Evolutionary conservation across 371 early-diverging fungal genomes (phyloP).

Genomic region (Lichtheimia corymbifera): DNA sequence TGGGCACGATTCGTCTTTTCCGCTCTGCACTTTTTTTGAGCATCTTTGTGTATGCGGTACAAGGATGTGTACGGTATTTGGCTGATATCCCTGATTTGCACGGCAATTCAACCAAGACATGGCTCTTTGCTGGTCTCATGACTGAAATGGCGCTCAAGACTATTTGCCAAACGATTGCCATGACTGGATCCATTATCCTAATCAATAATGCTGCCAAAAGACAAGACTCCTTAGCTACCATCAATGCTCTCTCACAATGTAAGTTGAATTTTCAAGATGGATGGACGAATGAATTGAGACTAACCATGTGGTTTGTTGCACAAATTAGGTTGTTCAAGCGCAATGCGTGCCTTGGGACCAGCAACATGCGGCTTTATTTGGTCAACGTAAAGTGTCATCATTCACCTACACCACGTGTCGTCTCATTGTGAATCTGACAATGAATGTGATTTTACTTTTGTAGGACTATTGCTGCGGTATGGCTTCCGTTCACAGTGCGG

Average conservation of each 20-base stretch:
- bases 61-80: conserved; percentile 34
- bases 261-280: conserved; percentile 6
- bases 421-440: background rate
- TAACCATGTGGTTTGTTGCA: no score
- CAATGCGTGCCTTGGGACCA: conserved; percentile 44
- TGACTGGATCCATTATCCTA: conserved; percentile 33
- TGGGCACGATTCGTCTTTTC: conserved; percentile 54
- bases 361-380: conserved; percentile 43
- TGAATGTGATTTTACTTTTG: background rate
- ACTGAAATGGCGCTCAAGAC: conserved; percentile 31
- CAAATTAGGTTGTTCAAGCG: conserved; percentile 37
- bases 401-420: background rate
- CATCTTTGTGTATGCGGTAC: conserved; percentile 43
- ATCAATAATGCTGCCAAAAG: conserved; percentile 38
- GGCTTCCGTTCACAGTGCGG: conserved; percentile 17
- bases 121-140: conserved; percentile 20
- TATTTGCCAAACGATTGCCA: conserved; percentile 31
- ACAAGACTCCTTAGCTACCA: conserved; percentile 31
- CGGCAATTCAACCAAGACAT: background rate
- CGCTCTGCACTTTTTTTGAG: conserved; percentile 38
- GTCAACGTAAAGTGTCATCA: conserved; percentile 30
- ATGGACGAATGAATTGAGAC: no score
- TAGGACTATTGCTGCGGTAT: conserved; percentile 10
- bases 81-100: conserved; percentile 12
- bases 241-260: conserved; percentile 47